Conservation (phyloP, 768 basidiomycete species). For the Tulasnella sp. region DNA sequence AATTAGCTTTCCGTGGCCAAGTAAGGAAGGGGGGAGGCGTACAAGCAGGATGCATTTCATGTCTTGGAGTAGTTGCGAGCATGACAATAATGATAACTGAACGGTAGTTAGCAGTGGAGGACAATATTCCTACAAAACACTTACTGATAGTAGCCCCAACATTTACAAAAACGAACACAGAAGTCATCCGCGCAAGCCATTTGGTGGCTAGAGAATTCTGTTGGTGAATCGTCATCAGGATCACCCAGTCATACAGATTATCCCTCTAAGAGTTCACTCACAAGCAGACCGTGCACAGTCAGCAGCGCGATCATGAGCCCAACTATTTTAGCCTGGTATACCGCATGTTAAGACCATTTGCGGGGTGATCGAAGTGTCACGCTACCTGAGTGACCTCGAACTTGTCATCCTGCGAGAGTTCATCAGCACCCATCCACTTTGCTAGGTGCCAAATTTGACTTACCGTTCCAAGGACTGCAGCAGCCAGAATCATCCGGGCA, state of each 20-base stretch:
- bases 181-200: constrained; percentile 60
- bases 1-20: background rate
- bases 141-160: constrained; percentile 60
- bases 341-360: background rate
- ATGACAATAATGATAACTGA: constrained; percentile 75
- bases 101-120: background rate
- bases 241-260: background rate
- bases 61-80: constrained; percentile 55
- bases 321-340: constrained; percentile 49
- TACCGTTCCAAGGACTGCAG: constrained; percentile 10
- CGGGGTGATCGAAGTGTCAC: background rate
- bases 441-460: background rate
- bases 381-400: constrained; percentile 44
- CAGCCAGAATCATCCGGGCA: constrained; percentile 11
- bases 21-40: background rate
- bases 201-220: constrained; percentile 64
- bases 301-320: constrained; percentile 67
- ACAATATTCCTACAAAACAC: too few relatives aligned
- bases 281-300: constrained; percentile 62
- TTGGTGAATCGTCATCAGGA: background rate
- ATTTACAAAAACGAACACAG: constrained; percentile 76
- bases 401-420: constrained; percentile 35
- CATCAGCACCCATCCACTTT: background rate
- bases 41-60: constrained; percentile 64
- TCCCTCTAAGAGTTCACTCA: constrained; percentile 24